phyloP scores from a whole-genome alignment of 768 basidiomycete genomes.

The Podaxis sp. region DNA sequence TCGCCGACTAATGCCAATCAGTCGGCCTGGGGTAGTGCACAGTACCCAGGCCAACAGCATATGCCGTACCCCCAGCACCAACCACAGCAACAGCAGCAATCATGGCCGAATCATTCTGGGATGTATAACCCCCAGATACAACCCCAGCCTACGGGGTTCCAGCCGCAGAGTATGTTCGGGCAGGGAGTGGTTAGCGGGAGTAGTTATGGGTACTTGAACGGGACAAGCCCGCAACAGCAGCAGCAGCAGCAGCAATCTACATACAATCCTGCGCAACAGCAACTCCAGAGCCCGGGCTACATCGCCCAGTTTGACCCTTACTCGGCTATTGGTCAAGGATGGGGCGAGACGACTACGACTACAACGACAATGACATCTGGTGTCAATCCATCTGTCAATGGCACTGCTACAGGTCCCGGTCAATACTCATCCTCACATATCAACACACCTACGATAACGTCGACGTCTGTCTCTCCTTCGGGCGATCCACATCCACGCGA shows the following conservation, averaged over 20 bases:
- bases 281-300: constrained; percentile 45
- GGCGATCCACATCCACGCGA: constrained; percentile 65
- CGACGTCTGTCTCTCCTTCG: constrained; percentile 27
- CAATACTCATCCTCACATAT: constrained; percentile 11
- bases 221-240: constrained; percentile 26
- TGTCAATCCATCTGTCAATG: constrained; percentile 10
- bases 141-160: constrained; percentile 28
- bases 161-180: constrained; percentile 54
- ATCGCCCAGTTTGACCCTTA: constrained; percentile 56
- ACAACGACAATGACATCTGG: constrained; percentile 18
- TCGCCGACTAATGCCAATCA: constrained; percentile 21
- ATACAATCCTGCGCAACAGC: constrained; percentile 46
- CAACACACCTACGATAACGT: constrained; percentile 7
- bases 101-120: constrained; percentile 22
- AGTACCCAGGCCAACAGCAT: constrained; percentile 34
- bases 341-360: constrained; percentile 28
- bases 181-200: constrained; percentile 42
- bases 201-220: constrained; percentile 37
- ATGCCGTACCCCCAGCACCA: constrained; percentile 37
- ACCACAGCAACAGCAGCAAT: constrained; percentile 32
- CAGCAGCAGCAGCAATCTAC: constrained; percentile 25
- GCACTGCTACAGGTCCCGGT: constrained; percentile 16
- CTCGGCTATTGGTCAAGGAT: constrained; percentile 40
- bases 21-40: constrained; percentile 18
- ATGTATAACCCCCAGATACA: constrained; percentile 2